Base-by-base conservation (phyloP, 2,329 filamentous ascomycete species). In the Cladobotryum mycophilum region DNA sequence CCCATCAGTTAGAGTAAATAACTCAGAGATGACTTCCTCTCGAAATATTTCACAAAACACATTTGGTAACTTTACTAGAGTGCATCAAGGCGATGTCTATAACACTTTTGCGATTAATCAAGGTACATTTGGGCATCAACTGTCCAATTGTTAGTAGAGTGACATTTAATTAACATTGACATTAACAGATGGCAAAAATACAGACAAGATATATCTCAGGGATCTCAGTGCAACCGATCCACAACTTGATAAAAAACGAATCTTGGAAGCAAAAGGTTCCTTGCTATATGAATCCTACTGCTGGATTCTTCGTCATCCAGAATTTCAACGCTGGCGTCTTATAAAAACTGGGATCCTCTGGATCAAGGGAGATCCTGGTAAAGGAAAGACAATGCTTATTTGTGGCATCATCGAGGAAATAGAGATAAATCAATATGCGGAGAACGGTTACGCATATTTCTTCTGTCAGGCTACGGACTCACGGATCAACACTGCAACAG, bases 341-440 rank as follows among this genome's bases (percentile, higher is more conserved):
- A 1, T 40, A 0, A 18, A 60, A 0, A 55, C 33, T 25, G 52
- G 40, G 7, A 48, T 72, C 7, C 63, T 73, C 4, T 71, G 69
- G 70, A 60, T 72, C 25, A 67, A 57, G 25, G 69, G 69, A 1
- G 66, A 65, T 41, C 64, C 70, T 1, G 71, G 71, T 4, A 74
- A 69, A 22, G 71, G 71, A 17, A 75, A 74, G 56, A 74, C 70
- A 0, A 74, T 74, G 69, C 58, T 74, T 3, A 52, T 73, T 0
- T 66, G 61, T 15, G 66, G 67, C 9, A 65, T 72, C 17, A 63
- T 71, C 41, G 22, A 49, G 3, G 17, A 53, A 25, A 4, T 25
- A 25, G 22, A 25, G 22, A 3, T n/a, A n/a, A n/a, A 20, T 14
- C 20, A 14, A 12, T 45, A 48, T 11, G 15, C 9, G 12, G 13